Base-by-base conservation (phyloP, 345 rosid species). In the Citropsis articulata region DNA sequence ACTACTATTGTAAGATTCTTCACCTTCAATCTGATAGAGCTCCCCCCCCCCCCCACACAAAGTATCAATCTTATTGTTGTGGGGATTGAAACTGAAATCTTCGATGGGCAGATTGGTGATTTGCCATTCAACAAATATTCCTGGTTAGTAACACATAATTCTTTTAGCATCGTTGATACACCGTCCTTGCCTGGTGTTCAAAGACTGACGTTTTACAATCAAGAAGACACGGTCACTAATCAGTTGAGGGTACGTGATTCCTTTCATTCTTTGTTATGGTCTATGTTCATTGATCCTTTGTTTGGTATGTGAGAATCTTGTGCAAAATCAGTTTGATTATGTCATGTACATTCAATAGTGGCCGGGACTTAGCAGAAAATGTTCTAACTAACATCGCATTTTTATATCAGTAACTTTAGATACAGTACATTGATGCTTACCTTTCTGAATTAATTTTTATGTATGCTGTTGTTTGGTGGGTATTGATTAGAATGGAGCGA, bases 71-170 rank as follows among this genome's bases (percentile, higher is more conserved):
- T 71, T 64, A 10, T 31, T 13, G 25, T 50, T 8, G 72, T 27
- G 30, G 64, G 74, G 74, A 25, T 64, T 65, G 27, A 53, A 21
- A 21, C 36, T 53, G 10, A 55, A 59, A 76, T 28, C 50, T 38
- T 73, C 45, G 71, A 56, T 77, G 61, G 48, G 77, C 82, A 93
- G 97, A 81, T 90, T 82, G 89, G 88, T 66, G 98, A 91, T 42
- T 85, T 96, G 84, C 97, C 98, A 72, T 93, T 92, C 79, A 96
- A 93, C 88, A 96, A 90, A 87, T 96, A 96, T 81, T 84, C 98
- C 40, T 96, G 99, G 99, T 82, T 96, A 45, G 87, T 96, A 78
- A 96, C 98, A 4, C 99, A 96, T 69, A 96, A 96, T 86, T 84
- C 99, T 5, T 96, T 96, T 78, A 92, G 98, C 82, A 93, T 90